These are phyloP conservation scores for Lagenidium sp. DNA, from an alignment of 352 stramenopile species.

Conservation along the genomic window DNA sequence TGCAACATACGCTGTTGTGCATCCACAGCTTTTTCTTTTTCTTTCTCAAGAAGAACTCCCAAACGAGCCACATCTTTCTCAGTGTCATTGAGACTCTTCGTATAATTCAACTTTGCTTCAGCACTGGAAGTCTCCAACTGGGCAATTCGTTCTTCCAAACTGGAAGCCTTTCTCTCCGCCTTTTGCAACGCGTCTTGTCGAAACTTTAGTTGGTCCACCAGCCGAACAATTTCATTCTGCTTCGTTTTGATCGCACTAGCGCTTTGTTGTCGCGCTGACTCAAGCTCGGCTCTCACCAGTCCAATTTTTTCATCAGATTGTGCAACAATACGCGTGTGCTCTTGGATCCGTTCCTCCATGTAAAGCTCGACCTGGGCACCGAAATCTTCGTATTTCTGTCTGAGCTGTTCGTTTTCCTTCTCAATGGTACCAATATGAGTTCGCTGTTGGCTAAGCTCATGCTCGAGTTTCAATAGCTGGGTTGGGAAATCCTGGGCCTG, in stretches of 20 bases:
- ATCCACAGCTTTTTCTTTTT: conserved; percentile 27
- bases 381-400: conserved; percentile 67
- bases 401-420: conserved; percentile 48
- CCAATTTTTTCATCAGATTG: conserved; percentile 23
- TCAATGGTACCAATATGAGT: conserved; percentile 20
- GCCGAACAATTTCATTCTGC: conserved; percentile 35
- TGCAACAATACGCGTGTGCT: conserved; percentile 1
- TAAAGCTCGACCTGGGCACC: conserved; percentile 60
- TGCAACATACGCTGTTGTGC: conserved; percentile 20
- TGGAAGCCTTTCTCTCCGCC: conserved; percentile 34
- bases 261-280: conserved; percentile 20
- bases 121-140: conserved; percentile 19
- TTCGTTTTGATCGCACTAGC: conserved; percentile 40
- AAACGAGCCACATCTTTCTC: conserved; percentile 53
- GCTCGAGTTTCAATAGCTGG: conserved; percentile 38
- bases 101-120: conserved; percentile 9
- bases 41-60: conserved; percentile 31
- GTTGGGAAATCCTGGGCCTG: conserved; percentile 38
- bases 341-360: conserved; percentile 55
- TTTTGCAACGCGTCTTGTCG: conserved; percentile 42
- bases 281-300: conserved; percentile 26
- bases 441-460: conserved; percentile 28
- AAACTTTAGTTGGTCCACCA: conserved; percentile 46
- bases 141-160: conserved; percentile 26
- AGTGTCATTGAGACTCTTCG: conserved; percentile 29